These are phyloP conservation scores for Solioccasus polychromus DNA, from an alignment of 768 basidiomycete genomes.

Conservation along the genomic window DNA sequence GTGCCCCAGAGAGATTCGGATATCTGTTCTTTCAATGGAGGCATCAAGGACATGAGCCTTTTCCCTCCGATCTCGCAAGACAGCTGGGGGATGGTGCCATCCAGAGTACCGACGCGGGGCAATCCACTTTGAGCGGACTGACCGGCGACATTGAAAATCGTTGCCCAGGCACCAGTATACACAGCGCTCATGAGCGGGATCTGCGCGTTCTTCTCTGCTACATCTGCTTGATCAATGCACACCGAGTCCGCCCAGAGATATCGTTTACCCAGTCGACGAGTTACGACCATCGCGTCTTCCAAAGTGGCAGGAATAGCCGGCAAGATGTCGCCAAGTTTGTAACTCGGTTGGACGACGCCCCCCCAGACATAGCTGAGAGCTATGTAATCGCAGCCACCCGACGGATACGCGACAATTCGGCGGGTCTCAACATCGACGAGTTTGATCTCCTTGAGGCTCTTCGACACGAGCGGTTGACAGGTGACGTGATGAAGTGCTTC, in stretches of 20 bases:
- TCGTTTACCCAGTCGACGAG: constrained; percentile 9
- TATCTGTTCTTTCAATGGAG: constrained; percentile 2
- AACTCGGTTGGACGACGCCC: constrained; percentile 2
- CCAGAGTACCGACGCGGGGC: constrained; percentile 12
- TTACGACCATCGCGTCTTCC: constrained; percentile 15
- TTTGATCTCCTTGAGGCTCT: constrained; percentile 6
- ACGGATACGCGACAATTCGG: constrained; percentile 6
- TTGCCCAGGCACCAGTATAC: constrained; percentile 13
- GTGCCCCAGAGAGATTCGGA: constrained; percentile 10
- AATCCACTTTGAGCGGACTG: constrained; percentile 7
- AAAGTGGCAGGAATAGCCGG: constrained; percentile 15
- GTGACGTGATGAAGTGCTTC: constrained; percentile 7
- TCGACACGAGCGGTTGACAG: constrained; percentile 3
- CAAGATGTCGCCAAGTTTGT: constrained; percentile 8
- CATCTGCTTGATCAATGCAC: constrained; percentile 14
- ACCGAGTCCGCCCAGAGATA: constrained; percentile 20
- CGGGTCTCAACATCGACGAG: constrained; percentile 9
- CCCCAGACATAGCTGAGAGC: constrained; percentile 22
- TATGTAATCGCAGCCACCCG: constrained; percentile 6
- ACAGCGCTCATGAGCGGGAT: constrained; percentile 17
- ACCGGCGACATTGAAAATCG: constrained; percentile 10
- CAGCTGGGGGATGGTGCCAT: constrained; percentile 10
- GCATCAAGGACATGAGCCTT: constrained; percentile 11
- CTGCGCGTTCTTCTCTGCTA: constrained; percentile 7
- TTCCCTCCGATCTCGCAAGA: constrained; percentile 3